These are phyloP conservation scores for Phyllosticta paracitricarpa DNA, from an alignment of 2,329 filamentous ascomycete genomes.

Conservation along the genomic window DNA sequence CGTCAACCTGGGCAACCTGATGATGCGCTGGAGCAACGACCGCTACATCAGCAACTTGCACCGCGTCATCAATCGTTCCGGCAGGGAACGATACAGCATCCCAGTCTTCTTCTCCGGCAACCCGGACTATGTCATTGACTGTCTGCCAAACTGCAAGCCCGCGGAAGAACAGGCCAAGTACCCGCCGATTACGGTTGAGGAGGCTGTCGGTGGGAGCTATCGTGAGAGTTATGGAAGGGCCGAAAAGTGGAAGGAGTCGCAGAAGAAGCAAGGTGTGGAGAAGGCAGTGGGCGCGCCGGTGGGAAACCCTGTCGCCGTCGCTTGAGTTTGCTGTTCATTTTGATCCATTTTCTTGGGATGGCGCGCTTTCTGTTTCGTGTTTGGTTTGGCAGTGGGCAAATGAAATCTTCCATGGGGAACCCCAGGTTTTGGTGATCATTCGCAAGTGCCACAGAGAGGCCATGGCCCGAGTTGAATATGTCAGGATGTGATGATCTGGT, in stretches of 20 bases:
- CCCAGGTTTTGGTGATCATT: not conserved
- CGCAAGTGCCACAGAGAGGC: not conserved
- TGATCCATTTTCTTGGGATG: not conserved
- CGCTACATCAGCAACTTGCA: conserved; percentile 33
- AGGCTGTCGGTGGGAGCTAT: conserved; percentile 32
- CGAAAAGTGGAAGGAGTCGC: conserved; percentile 27
- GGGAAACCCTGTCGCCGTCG: conserved; percentile 1
- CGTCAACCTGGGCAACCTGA: conserved; percentile 29
- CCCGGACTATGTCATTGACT: conserved; percentile 33
- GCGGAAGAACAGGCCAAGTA: conserved; percentile 31
- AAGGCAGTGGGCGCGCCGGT: not conserved
- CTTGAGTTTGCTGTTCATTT: conserved; percentile 1
- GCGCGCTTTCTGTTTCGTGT: not conserved
- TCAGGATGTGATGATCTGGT: not conserved
- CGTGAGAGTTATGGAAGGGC: conserved; percentile 35
- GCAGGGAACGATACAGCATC: conserved; percentile 31
- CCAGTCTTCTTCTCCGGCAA: conserved; percentile 37
- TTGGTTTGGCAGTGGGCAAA: not conserved
- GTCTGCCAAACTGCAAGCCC: conserved; percentile 32
- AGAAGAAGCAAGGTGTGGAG: conserved; percentile 1
- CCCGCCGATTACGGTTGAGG: conserved; percentile 32
- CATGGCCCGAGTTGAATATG: not conserved
- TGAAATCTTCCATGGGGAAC: not conserved
- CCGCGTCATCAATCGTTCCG: conserved; percentile 33
- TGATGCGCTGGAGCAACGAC: conserved; percentile 35